These are phyloP conservation scores for Carpinus fangiana DNA, from an alignment of 306 rosid genomes.

Conservation along the genomic window DNA sequence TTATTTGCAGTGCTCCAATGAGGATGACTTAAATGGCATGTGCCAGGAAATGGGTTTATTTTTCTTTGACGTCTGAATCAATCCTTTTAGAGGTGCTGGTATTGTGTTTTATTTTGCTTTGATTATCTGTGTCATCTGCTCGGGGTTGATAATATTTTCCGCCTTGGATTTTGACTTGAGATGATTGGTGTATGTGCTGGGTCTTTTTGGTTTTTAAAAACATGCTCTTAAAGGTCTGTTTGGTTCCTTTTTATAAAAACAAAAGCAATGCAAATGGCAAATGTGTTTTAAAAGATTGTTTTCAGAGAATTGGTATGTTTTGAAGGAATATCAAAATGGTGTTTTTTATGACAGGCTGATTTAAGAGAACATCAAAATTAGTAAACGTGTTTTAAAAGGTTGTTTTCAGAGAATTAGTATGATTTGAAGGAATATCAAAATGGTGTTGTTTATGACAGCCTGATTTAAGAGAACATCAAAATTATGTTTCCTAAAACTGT, in stretches of 20 bases:
- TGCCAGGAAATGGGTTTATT: conserved; percentile 4
- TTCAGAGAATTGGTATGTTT: not conserved
- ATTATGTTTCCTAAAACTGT: not conserved
- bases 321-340: not conserved
- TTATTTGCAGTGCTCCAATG: not conserved
- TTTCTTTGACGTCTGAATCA: not conserved
- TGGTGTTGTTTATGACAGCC: not conserved
- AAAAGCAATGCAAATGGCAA: not conserved
- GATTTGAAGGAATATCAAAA: not conserved
- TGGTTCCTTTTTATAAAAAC: not conserved
- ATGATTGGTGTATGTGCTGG: not conserved
- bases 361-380: not conserved
- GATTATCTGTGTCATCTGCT: not conserved
- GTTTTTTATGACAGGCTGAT: not conserved
- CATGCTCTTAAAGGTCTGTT: not conserved
- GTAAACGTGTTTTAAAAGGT: not conserved
- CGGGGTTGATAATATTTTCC: not conserved
- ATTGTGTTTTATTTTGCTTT: not conserved
- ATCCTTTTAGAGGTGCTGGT: not conserved
- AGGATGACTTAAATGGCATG: conserved; percentile 12
- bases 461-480: not conserved
- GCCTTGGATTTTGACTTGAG: not conserved
- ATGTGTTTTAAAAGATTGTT: not conserved
- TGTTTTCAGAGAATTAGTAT: not conserved
- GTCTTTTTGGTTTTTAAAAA: not conserved